Evolutionary conservation across 2,329 filamentous ascomycete genomes (phyloP), one percentile per base, ranked within the genome.

Genomic region (Byssothecium circinans): DNA sequence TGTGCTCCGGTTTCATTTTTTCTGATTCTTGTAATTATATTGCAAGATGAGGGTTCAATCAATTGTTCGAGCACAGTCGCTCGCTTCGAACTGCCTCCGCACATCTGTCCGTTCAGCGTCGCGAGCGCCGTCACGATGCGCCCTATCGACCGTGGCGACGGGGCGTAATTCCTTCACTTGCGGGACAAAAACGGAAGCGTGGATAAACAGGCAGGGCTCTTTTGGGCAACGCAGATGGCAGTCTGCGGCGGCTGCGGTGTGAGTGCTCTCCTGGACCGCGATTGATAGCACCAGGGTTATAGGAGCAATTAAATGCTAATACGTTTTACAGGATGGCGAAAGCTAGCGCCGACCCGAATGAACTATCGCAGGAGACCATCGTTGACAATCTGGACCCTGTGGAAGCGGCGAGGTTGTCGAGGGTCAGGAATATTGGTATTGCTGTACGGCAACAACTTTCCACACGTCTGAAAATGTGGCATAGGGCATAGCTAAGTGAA

Each of bases 351-450:
- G 78, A 82, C 57, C 82, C 83, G 8, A 76, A 78, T 34, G 69
- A 73, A 36, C 73, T 87, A 42, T 77, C 81, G 2, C 82, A 85
- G 67, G 78, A 84, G 47, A 78, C 80, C 15, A 86, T 95, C 54
- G 86, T 91, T 43, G 84, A 88, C 59, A 91, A 91, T 67, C 86
- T 96, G 72, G 83, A 85, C 60, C 84, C 89, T 25, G 82, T 85
- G 51, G 94, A 99, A 75, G 85, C 83, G 48, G 80, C 84, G 53
- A 84, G 92, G 53, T 74, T 99, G 55, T 83, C 87, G 43, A 84
- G 82, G 75, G 88, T 97, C 49, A 85, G 94, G 56, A 99, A 99
- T 72, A 99, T 99, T 73, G 94, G 94, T 75, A 99, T 99, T 77
- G 94, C 94, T 65, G 88, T 91, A 83, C 49, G 82, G 41, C 37